Conservation (phyloP, 768 basidiomycete genomes). For the Leccinum subgranulosum region DNA sequence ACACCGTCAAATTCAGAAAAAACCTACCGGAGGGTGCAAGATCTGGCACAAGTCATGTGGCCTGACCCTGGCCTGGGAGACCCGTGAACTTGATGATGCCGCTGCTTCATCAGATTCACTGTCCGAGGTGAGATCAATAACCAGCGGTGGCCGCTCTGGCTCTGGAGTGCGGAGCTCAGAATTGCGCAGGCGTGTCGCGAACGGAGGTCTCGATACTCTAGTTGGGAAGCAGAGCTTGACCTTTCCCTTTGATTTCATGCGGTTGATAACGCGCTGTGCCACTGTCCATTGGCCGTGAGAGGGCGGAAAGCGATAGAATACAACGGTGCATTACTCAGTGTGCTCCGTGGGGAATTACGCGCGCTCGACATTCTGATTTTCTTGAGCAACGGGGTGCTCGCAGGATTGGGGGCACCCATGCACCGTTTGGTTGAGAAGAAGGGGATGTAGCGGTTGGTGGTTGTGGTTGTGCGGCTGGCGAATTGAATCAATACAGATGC, state of each 20-base stretch:
- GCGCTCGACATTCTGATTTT: slow-evolving; percentile 18
- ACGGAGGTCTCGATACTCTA: slow-evolving; percentile 16
- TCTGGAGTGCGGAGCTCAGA: slow-evolving; percentile 2
- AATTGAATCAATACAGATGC: slow-evolving; percentile 5
- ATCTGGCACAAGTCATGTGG: background rate
- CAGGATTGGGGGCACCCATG: slow-evolving; percentile 1
- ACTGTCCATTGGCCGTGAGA: slow-evolving; percentile 16
- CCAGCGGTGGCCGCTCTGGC: background rate
- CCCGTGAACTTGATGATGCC: background rate
- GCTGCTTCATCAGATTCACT: background rate
- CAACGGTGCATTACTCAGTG: slow-evolving; percentile 17
- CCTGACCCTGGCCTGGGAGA: background rate
- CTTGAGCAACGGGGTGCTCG: slow-evolving; percentile 13
- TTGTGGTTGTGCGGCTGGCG: slow-evolving; percentile 11
- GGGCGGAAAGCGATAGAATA: background rate
- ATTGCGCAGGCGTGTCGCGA: slow-evolving; percentile 16
- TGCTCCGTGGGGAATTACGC: slow-evolving; percentile 12
- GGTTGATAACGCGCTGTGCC: slow-evolving; percentile 24
- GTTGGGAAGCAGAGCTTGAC: slow-evolving; percentile 18
- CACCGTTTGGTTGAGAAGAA: slow-evolving; percentile 15
- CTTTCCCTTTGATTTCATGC: slow-evolving; percentile 28
- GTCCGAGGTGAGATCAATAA: slow-evolving; percentile 24
- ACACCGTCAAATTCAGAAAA: background rate
- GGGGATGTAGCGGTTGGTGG: background rate
- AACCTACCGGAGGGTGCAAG: slow-evolving; percentile 8